Conservation (phyloP, 306 rosid species). For the Cicer chorassanicum region DNA sequence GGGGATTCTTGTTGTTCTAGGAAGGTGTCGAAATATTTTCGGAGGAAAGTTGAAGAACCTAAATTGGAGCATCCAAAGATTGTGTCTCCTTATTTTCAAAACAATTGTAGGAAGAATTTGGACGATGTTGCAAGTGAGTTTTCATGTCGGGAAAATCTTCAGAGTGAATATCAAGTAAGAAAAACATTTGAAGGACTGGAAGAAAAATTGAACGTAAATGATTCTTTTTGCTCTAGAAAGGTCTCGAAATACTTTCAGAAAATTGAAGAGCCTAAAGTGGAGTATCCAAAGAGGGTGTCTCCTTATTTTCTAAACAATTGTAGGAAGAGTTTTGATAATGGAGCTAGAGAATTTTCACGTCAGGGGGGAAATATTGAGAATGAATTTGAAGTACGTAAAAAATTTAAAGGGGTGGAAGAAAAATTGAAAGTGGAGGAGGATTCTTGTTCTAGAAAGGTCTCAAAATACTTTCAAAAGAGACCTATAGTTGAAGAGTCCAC, state of each 20-base stretch:
- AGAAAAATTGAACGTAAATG: background rate
- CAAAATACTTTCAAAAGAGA: background rate
- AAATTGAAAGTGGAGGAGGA: background rate
- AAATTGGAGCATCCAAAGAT: background rate
- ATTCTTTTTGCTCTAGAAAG: background rate
- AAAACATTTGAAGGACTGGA: too few relatives aligned
- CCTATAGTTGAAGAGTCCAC: too few relatives aligned
- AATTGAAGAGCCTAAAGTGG: background rate
- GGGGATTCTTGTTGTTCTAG: too few relatives aligned
- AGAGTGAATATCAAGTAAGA: too few relatives aligned
- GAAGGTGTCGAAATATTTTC: too few relatives aligned
- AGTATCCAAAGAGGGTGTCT: background rate
- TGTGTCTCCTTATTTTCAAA: background rate
- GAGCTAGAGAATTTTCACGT: too few relatives aligned
- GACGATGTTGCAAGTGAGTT: too few relatives aligned
- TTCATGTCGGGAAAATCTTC: too few relatives aligned
- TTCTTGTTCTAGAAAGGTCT: background rate
- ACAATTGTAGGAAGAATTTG: too few relatives aligned
- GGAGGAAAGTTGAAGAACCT: too few relatives aligned
- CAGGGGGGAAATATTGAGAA: background rate
- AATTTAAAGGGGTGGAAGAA: background rate
- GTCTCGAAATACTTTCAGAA: background rate
- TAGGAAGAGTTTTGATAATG: too few relatives aligned
- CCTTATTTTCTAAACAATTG: background rate
- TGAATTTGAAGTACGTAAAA: background rate